Percentiles rank a stretch among this genome's conserved stretches.
Conservation (phyloP, 176 grass and related monocot genomes). For the Chloris gayana region DNA sequence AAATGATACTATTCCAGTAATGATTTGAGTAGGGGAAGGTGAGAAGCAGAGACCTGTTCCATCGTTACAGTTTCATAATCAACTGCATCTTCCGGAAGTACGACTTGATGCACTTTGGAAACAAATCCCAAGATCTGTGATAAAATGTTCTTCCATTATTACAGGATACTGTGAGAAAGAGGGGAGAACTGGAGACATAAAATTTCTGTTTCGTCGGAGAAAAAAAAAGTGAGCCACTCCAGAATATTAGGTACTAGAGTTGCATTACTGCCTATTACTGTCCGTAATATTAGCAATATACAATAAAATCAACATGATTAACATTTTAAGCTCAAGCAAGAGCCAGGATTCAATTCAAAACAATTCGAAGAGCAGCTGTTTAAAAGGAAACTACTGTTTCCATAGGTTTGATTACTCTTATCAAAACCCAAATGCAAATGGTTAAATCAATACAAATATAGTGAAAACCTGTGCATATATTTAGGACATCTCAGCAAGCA, state of each 20-base stretch:
- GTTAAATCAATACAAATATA: not conserved
- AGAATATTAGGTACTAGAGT: slow-evolving; percentile 10
- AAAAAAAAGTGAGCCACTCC: slow-evolving; percentile 16
- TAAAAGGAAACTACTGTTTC: not conserved
- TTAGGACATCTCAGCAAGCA: not conserved
- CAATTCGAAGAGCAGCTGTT: not conserved
- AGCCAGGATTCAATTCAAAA: slow-evolving; percentile 14
- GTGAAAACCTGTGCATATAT: not conserved
- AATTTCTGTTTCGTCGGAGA: not conserved
- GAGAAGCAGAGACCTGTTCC: slow-evolving; percentile 67
- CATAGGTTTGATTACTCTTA: slow-evolving; percentile 9
- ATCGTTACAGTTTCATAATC: slow-evolving; percentile 80
- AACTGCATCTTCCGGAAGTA: slow-evolving; percentile 83
- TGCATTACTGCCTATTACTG: not conserved
- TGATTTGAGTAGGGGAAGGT: slow-evolving; percentile 9
- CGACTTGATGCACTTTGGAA: slow-evolving; percentile 96
- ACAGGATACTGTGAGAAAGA: slow-evolving; percentile 4
- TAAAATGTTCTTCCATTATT: slow-evolving; percentile 13
- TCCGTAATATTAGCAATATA: not conserved
- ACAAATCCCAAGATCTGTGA: slow-evolving; percentile 88
- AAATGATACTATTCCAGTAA: slow-evolving; percentile 11
- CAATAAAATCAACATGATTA: slow-evolving; percentile 2
- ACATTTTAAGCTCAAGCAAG: slow-evolving; percentile 24
- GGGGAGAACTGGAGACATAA: not conserved
- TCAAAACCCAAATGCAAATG: not conserved